phyloP scores from a whole-genome alignment of 441 rosid genomes.

The Arabidopsis hybrid region DNA sequence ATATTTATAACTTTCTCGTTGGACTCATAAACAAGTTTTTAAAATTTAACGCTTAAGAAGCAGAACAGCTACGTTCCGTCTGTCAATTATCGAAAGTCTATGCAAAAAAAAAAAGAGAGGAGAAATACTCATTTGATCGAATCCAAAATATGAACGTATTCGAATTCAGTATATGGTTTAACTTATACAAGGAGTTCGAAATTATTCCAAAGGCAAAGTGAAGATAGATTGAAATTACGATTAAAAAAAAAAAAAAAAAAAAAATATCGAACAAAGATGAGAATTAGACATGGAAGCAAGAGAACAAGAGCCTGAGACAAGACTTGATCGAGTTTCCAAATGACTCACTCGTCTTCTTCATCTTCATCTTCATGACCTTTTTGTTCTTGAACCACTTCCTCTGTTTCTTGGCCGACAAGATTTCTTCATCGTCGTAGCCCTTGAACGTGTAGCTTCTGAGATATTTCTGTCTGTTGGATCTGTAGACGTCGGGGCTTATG shows the following conservation, averaged over 20 bases:
- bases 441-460: slow-evolving; percentile 48
- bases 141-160: background rate
- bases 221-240: slow-evolving; percentile 6
- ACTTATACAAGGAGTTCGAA: slow-evolving; percentile 30
- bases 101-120: slow-evolving; percentile 2
- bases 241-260: background rate
- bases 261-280: background rate
- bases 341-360: slow-evolving; percentile 40
- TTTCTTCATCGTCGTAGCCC: slow-evolving; percentile 22
- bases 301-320: slow-evolving; percentile 40
- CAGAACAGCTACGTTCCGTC: slow-evolving; percentile 22
- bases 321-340: slow-evolving; percentile 42
- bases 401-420: slow-evolving; percentile 34
- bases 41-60: background rate
- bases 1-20: no score
- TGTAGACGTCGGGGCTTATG: slow-evolving; percentile 45
- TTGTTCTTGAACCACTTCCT: slow-evolving; percentile 44
- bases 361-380: slow-evolving; percentile 35
- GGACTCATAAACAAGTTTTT: background rate
- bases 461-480: slow-evolving; percentile 45
- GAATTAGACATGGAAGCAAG: slow-evolving; percentile 45
- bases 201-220: slow-evolving; percentile 29
- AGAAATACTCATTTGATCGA: background rate
- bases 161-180: slow-evolving; percentile 1
- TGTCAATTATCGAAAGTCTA: slow-evolving; percentile 19